Conservation (phyloP, 768 basidiomycete species). For the Scleroderma bovista region DNA sequence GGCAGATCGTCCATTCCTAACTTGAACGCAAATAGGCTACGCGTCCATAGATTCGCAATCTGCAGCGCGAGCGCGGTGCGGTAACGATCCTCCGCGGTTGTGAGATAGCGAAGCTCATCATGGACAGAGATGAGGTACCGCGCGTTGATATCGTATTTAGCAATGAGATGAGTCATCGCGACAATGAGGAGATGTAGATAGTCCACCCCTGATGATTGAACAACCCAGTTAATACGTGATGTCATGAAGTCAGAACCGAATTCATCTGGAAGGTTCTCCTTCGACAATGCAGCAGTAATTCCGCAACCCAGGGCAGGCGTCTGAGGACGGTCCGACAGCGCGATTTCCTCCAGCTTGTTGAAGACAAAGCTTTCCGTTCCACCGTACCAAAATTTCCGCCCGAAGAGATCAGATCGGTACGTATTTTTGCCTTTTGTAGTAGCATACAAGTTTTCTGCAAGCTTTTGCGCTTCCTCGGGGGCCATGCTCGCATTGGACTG, state of each 20-base stretch:
- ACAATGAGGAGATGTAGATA: conserved; percentile 96
- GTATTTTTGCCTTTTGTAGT: conserved; percentile 93
- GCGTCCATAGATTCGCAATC: conserved; percentile 94
- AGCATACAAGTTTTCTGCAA: conserved; percentile 82
- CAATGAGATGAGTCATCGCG: conserved; percentile 84
- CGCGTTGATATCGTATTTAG: conserved; percentile 77
- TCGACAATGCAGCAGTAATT: conserved; percentile 89
- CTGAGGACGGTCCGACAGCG: conserved; percentile 75
- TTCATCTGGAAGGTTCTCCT: conserved; percentile 74
- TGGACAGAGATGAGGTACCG: conserved; percentile 96
- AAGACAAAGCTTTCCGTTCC: conserved; percentile 95
- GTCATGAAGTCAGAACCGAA: conserved; percentile 90
- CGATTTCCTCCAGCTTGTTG: conserved; percentile 96
- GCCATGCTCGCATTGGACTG: conserved; percentile 81
- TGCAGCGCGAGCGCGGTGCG: conserved; percentile 91
- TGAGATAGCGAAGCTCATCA: conserved; percentile 93
- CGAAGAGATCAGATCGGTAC: conserved; percentile 66
- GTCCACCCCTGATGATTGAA: conserved; percentile 97
- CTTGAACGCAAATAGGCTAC: conserved; percentile 82
- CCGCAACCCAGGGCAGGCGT: conserved; percentile 95
- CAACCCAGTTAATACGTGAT: conserved; percentile 98
- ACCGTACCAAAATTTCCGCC: conserved; percentile 91
- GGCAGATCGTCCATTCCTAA: conserved; percentile 97
- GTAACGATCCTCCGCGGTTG: conserved; percentile 82
- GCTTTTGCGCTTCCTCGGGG: conserved; percentile 68